These are phyloP conservation scores for Paulownia fortunei DNA, from an alignment of 257 asterid species.

Conservation along the genomic window DNA sequence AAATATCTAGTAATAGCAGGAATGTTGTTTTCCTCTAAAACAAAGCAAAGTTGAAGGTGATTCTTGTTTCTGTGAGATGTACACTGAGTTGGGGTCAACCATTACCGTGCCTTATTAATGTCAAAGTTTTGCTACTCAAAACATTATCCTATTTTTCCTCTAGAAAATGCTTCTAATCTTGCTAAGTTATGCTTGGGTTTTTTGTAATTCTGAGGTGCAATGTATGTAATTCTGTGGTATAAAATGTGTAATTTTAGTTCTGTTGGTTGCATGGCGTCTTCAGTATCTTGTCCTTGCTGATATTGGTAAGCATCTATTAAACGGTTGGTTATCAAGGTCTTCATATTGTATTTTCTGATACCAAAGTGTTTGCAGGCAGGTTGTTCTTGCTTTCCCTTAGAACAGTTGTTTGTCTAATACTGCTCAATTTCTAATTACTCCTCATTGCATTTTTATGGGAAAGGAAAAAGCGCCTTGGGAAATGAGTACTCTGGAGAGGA, in stretches of 20 bases:
- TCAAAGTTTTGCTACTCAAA: background rate
- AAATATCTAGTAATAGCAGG: background rate
- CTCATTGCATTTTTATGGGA: constrained; percentile 15
- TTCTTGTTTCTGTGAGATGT: background rate
- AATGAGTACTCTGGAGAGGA: constrained; percentile 60
- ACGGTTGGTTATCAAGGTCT: no score
- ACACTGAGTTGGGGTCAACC: background rate
- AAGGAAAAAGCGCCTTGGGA: constrained; percentile 79
- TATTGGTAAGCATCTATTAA: background rate
- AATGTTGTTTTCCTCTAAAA: background rate
- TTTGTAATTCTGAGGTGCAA: background rate
- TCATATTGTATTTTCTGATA: background rate
- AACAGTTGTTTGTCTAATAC: background rate
- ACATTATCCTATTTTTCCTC: no score
- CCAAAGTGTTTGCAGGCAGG: background rate
- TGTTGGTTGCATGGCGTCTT: background rate
- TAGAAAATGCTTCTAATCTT: background rate
- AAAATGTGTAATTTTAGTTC: background rate
- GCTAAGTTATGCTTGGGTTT: no score
- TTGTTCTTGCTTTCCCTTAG: background rate
- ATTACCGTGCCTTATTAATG: background rate
- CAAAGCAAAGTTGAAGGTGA: background rate
- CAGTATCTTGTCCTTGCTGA: background rate
- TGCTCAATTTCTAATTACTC: background rate
- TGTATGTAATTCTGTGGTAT: background rate